Evolutionary conservation across 208 protist species (phyloP).

Genomic region (Plasmodiophora brassicae): DNA sequence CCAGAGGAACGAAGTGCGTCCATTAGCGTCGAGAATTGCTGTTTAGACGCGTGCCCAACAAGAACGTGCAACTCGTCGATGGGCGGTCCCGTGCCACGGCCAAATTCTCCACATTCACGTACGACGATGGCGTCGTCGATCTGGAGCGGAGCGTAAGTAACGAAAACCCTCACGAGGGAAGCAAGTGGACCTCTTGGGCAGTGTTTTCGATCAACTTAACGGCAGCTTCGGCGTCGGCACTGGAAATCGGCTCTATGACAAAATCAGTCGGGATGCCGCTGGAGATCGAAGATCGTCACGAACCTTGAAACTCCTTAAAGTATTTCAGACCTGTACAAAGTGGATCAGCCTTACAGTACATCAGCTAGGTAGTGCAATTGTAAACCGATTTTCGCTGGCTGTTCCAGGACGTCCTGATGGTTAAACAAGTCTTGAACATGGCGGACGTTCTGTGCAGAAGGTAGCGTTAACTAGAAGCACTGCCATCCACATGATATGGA

Average conservation of each 20-base stretch:
- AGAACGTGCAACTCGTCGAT: neutral
- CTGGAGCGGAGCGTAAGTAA: neutral
- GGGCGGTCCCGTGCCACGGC: neutral
- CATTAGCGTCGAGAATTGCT: neutral
- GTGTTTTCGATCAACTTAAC: neutral
- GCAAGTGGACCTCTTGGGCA: neutral
- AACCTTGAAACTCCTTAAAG: neutral
- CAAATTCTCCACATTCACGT: conserved; percentile 12
- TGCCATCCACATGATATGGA: neutral
- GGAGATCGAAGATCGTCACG: no score
- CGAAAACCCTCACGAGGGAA: neutral
- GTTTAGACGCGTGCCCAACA: neutral
- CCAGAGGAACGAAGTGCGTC: neutral
- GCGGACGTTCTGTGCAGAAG: neutral
- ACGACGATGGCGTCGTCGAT: neutral
- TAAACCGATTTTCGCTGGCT: neutral
- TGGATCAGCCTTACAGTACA: neutral
- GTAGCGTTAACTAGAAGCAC: neutral
- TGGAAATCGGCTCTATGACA: neutral
- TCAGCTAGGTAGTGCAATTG: neutral
- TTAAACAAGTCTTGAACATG: neutral
- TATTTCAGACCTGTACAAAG: neutral
- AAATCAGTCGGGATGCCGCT: no score
- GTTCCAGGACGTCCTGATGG: neutral
- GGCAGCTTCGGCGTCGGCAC: neutral